These are phyloP conservation scores for Forsythia suspensa DNA, from an alignment of 257 asterid species.

Conservation along the genomic window DNA sequence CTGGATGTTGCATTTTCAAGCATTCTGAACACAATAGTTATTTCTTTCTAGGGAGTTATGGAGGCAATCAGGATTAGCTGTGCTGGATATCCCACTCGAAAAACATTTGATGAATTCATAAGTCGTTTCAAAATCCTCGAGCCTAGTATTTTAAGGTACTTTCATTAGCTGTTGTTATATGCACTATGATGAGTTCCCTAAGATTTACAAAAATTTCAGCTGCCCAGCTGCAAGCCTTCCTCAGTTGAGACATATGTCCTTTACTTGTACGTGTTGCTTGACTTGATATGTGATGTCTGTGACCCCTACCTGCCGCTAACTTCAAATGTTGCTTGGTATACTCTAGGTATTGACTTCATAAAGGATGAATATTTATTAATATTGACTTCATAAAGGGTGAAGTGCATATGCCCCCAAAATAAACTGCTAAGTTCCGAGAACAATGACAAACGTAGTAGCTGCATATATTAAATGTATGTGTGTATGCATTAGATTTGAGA, in stretches of 20 bases:
- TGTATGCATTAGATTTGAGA: background rate
- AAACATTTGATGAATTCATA: conserved; percentile 66
- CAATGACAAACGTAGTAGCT: background rate
- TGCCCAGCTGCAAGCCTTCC: background rate
- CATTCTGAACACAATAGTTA: conserved; percentile 15
- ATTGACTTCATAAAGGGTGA: background rate
- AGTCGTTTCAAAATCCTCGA: conserved; percentile 68
- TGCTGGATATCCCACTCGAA: conserved; percentile 93
- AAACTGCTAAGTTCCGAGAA: background rate
- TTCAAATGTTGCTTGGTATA: background rate
- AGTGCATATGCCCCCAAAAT: background rate
- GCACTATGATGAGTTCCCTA: background rate
- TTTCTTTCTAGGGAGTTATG: conserved; percentile 73
- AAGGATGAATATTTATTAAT: background rate
- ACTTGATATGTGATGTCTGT: background rate
- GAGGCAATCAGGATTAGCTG: conserved; percentile 97
- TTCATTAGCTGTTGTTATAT: background rate
- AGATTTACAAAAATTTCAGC: background rate
- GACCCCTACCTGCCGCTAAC: background rate
- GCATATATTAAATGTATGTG: background rate
- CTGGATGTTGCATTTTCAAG: conserved; percentile 15
- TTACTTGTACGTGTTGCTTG: background rate
- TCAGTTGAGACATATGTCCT: background rate
- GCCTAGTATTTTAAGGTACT: conserved; percentile 66
- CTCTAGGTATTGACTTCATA: background rate